A percentile compares a stretch with the other conserved stretches of the same genome.
phyloP scores from a whole-genome alignment of 345 rosid genomes.

The Physaria fendleri region DNA sequence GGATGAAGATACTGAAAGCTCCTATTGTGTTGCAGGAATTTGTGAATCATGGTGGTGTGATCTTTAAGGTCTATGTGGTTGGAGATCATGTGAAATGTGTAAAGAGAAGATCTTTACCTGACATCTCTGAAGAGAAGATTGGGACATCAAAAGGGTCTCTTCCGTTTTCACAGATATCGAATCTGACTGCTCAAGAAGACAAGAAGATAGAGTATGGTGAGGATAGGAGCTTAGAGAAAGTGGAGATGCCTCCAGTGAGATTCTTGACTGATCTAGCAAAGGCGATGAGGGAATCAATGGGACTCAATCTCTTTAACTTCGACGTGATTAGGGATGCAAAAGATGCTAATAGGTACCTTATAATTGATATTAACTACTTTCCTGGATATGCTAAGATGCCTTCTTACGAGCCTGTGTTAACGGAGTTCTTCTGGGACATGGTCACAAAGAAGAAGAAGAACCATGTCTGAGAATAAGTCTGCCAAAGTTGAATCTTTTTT shows the following conservation, averaged over 20 bases:
- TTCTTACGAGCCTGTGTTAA: conserved; percentile 42
- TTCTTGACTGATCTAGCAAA: conserved; percentile 41
- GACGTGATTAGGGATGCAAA: conserved; percentile 57
- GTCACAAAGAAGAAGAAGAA: conserved; percentile 32
- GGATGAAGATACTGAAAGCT: conserved; percentile 32
- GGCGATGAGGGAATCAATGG: conserved; percentile 44
- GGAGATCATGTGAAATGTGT: conserved; percentile 43
- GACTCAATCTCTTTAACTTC: conserved; percentile 54
- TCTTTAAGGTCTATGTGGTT: conserved; percentile 57
- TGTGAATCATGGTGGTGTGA: conserved; percentile 62
- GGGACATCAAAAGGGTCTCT: conserved; percentile 35
- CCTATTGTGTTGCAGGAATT: conserved; percentile 61
- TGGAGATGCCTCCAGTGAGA: conserved; percentile 45
- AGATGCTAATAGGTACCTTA: conserved; percentile 39
- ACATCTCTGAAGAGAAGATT: conserved; percentile 41
- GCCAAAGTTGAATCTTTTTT: conserved; percentile 2
- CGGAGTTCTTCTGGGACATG: conserved; percentile 42
- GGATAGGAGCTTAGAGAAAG: conserved; percentile 32
- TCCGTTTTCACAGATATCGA: conserved; percentile 56
- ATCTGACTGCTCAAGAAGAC: conserved; percentile 28
- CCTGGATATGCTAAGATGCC: conserved; percentile 72
- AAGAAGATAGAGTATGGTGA: conserved; percentile 16
- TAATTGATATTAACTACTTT: conserved; percentile 65
- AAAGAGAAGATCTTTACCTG: conserved; percentile 50
- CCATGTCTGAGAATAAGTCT: conserved; percentile 15